phyloP scores from a whole-genome alignment of 2,329 filamentous ascomycete species.

The Ophiostoma australiae region DNA sequence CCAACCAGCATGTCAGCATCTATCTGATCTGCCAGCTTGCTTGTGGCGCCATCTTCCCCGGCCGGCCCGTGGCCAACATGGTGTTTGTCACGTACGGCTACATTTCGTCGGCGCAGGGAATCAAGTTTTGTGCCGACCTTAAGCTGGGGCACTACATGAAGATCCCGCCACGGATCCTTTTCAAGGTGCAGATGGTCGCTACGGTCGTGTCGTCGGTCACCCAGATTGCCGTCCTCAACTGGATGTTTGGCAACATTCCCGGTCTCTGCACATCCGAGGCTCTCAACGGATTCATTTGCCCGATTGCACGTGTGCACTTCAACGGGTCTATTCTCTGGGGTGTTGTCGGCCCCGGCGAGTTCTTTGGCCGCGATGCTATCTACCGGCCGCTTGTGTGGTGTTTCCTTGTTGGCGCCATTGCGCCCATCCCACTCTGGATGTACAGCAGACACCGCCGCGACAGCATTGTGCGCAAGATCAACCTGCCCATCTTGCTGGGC shows the following conservation, averaged over 20 bases:
- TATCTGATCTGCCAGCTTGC: slow-evolving; percentile 83
- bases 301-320: slow-evolving; percentile 82
- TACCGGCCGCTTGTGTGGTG: slow-evolving; percentile 77
- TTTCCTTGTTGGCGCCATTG: slow-evolving; percentile 69
- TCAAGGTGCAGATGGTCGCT: slow-evolving; percentile 71
- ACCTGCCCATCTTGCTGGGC: slow-evolving; percentile 77
- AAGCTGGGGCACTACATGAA: slow-evolving; percentile 89
- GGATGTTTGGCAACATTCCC: slow-evolving; percentile 77
- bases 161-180: slow-evolving; percentile 72
- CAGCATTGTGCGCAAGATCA: slow-evolving; percentile 68
- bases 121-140: slow-evolving; percentile 82
- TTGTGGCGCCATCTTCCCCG: slow-evolving; percentile 75
- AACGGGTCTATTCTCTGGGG: slow-evolving; percentile 89
- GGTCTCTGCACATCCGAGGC: slow-evolving; percentile 73
- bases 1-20: slow-evolving; percentile 81
- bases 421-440: slow-evolving; percentile 70
- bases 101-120: slow-evolving; percentile 80
- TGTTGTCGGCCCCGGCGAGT: slow-evolving; percentile 74
- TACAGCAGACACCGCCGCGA: slow-evolving; percentile 56
- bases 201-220: slow-evolving; percentile 73
- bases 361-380: slow-evolving; percentile 71
- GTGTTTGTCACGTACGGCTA: slow-evolving; percentile 90
- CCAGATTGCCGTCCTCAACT: slow-evolving; percentile 80
- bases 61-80: slow-evolving; percentile 85
- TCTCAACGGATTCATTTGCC: slow-evolving; percentile 84